phyloP scores from a whole-genome alignment of 768 basidiomycete genomes.

The Nidula microcarpa region DNA sequence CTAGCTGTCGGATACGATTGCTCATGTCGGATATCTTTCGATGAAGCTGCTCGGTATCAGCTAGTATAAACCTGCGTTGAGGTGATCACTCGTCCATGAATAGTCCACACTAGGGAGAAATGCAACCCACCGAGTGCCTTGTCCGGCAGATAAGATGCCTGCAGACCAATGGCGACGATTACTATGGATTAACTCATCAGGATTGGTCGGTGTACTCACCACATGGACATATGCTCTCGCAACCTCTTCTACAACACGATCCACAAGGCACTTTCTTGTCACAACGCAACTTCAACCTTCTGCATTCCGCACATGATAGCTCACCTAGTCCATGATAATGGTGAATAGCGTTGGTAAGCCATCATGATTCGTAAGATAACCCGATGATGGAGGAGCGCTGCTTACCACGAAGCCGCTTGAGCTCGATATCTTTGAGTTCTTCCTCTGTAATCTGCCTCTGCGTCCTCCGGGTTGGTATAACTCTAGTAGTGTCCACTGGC shows the following conservation, averaged over 20 bases:
- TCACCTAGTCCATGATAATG: constrained; percentile 27
- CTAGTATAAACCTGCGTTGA: constrained; percentile 52
- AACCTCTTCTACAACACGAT: constrained; percentile 52
- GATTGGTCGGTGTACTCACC: constrained; percentile 24
- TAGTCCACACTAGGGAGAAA: no score
- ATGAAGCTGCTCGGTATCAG: constrained; percentile 64
- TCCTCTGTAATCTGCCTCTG: constrained; percentile 46
- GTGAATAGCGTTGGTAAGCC: not conserved
- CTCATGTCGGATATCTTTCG: constrained; percentile 65
- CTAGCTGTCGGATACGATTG: constrained; percentile 64
- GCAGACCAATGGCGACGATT: not conserved
- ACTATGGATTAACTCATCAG: not conserved
- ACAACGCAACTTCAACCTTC: constrained; percentile 47
- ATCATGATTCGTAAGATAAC: constrained; percentile 5
- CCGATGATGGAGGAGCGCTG: not conserved
- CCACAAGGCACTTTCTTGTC: constrained; percentile 51
- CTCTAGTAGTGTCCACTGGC: constrained; percentile 40
- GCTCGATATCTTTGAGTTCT: constrained; percentile 48
- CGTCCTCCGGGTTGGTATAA: constrained; percentile 30
- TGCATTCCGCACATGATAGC: constrained; percentile 52
- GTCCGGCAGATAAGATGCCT: constrained; percentile 50
- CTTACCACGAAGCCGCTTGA: constrained; percentile 45
- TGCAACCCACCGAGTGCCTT: constrained; percentile 39
- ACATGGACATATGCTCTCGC: constrained; percentile 63
- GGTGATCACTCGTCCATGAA: no score